Base-by-base conservation (phyloP, 2,329 filamentous ascomycete species). In the Cryphonectria parasitica region DNA sequence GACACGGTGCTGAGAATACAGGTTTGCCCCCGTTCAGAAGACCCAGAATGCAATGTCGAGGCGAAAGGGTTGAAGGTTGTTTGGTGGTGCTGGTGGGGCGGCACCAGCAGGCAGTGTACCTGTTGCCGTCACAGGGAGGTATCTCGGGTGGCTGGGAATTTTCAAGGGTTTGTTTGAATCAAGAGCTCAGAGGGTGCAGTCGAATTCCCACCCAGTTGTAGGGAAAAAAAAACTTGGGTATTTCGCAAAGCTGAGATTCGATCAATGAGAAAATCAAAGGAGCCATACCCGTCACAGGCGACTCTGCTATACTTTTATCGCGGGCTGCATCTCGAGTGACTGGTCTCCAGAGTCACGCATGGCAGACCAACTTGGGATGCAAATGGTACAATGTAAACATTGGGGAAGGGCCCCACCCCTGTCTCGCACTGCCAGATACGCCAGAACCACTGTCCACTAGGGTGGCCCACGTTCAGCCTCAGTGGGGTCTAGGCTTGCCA, bases 101-200 rank as follows among this genome's bases (percentile, higher is more conserved):
- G 45, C 36, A 39, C 8, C 10, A 39, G 36, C 10, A 39, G 36
- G 19, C 43, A 45, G 43, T 13, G 58, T 49, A 62, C 39, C 22
- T 43, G 28, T 15, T 41, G 52, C 52, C 45, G 49, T 64, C 61
- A 64, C 61, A 64, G 49, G 64, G 34, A 34, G 19, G 28, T 60
- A 49, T 61, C 28, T 61, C 45, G 56, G 66, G 66, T 67, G 66
- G 66, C 66, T 67, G 66, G 66, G 66, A 43, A 43, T 15, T 11
- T 61, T 31, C 65, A 45, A 60, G 52, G 36, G 25, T 67, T 61
- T 11, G 17, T 67, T 43, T 31, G 52, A 45, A 34, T 25, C 36
- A 66, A n/a, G 19, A n/a, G 45, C 31, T 41, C 34, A 31, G 25
- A 43, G 64, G 64, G n/a, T 19, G 64, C 43, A 11, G 25, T 10